phyloP scores from a whole-genome alignment of 208 protist genomes.

The Leishmania major region DNA sequence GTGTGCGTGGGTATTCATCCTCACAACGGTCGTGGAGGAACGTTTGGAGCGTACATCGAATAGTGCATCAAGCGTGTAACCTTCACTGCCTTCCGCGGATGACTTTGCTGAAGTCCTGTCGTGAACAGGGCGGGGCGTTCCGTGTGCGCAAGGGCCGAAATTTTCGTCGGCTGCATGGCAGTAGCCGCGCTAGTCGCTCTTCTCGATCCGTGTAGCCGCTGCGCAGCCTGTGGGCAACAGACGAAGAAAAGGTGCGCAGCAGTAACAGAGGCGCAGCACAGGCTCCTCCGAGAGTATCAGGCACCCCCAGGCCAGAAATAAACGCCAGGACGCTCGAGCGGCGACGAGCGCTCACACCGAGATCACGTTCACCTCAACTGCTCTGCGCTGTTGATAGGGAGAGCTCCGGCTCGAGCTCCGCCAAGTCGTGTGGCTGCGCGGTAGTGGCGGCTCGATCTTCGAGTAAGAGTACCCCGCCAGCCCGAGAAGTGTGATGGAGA shows the following conservation, averaged over 20 bases:
- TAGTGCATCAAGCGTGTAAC: too few species aligned
- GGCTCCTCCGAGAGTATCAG: not conserved
- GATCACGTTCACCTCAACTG: not conserved
- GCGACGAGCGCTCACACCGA: not conserved
- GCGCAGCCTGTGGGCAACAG: not conserved
- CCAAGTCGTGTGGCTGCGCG: not conserved
- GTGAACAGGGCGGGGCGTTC: not conserved
- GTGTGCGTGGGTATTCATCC: too few species aligned
- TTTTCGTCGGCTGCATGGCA: too few species aligned
- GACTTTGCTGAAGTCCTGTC: too few species aligned
- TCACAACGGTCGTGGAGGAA: too few species aligned
- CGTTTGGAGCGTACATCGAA: too few species aligned
- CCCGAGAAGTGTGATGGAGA: conserved; percentile 60
- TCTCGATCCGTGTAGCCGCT: not conserved
- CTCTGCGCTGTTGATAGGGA: not conserved
- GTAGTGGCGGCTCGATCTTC: conserved; percentile 19
- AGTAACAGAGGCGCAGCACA: not conserved
- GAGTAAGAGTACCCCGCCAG: conserved; percentile 61
- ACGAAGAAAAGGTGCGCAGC: not conserved
- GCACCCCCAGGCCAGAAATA: not conserved
- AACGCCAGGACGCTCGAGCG: not conserved
- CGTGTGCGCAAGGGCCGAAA: not conserved
- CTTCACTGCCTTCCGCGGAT: too few species aligned
- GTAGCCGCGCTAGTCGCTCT: too few species aligned
- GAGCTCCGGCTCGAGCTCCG: not conserved